phyloP scores from a whole-genome alignment of 2,329 filamentous ascomycete genomes.

The Graphilbum fragrans region DNA sequence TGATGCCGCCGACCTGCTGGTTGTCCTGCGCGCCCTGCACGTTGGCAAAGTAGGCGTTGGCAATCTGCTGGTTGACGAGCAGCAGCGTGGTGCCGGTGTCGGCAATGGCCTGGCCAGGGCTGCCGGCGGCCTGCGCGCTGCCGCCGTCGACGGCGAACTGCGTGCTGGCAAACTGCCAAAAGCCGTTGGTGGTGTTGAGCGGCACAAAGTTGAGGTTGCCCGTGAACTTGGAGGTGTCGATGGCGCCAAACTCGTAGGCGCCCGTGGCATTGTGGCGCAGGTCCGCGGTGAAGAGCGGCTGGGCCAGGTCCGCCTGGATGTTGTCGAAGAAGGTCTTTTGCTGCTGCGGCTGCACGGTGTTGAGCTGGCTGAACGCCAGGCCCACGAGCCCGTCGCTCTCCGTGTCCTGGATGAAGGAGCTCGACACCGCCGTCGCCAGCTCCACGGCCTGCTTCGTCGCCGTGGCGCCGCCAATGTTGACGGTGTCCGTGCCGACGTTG shows the following conservation, averaged over 20 bases:
- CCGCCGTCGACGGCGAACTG: slow-evolving; percentile 41
- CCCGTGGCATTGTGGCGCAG: slow-evolving; percentile 48
- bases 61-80: slow-evolving; percentile 41
- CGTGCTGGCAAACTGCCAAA: slow-evolving; percentile 54
- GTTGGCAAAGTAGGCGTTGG: slow-evolving; percentile 34
- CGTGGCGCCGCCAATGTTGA: slow-evolving; percentile 53
- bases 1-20: slow-evolving; percentile 27
- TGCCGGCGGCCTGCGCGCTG: slow-evolving; percentile 19
- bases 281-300: slow-evolving; percentile 60
- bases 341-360: slow-evolving; percentile 47
- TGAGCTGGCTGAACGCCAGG: slow-evolving; percentile 52
- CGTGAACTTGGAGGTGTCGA: slow-evolving; percentile 51
- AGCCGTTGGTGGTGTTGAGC: slow-evolving; percentile 50
- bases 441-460: slow-evolving; percentile 54
- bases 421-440: slow-evolving; percentile 46
- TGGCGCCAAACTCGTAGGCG: slow-evolving; percentile 61
- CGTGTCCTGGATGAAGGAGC: slow-evolving; percentile 45
- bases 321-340: slow-evolving; percentile 68
- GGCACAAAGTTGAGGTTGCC: slow-evolving; percentile 50
- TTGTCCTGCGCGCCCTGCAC: slow-evolving; percentile 29
- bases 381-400: slow-evolving; percentile 58
- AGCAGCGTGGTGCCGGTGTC: slow-evolving; percentile 54
- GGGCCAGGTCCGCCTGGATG: slow-evolving; percentile 43
- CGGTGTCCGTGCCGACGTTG: slow-evolving; percentile 53
- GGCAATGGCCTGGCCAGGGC: slow-evolving; percentile 33